Evolutionary conservation across 345 rosid species (phyloP).

Genomic region (Punica granatum): DNA sequence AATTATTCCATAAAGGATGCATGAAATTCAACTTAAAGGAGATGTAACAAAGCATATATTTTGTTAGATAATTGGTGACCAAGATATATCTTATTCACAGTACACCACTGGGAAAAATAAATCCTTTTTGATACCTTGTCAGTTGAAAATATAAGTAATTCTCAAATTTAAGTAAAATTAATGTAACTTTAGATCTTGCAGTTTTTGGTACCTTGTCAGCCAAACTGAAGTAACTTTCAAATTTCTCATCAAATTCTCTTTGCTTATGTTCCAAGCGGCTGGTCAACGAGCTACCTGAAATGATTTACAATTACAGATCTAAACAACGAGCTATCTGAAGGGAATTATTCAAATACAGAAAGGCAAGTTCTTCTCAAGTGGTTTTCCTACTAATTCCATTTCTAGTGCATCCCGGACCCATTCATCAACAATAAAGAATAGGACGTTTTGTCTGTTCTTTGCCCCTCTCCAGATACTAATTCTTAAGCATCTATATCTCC

Average conservation of each 20-base stretch:
- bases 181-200: neutral
- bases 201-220: conserved; percentile 44
- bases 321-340: neutral
- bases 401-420: neutral
- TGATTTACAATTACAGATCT: neutral
- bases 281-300: conserved; percentile 45
- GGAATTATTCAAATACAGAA: neutral
- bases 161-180: neutral
- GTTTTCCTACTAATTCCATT: neutral
- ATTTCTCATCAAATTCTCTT: conserved; percentile 62
- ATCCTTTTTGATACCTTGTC: neutral
- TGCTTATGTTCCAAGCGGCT: conserved; percentile 47
- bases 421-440: neutral
- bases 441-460: neutral
- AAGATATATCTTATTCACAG: neutral
- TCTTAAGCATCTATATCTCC: neutral
- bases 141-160: neutral
- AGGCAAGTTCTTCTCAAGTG: neutral
- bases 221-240: conserved; percentile 44
- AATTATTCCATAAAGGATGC: neutral
- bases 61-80: neutral
- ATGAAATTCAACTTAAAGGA: neutral
- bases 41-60: neutral
- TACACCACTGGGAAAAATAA: neutral
- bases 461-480: neutral